Evolutionary conservation across 1,284 basidiomycete species (phyloP).

Genomic region (Ceratobasidium sp.): DNA sequence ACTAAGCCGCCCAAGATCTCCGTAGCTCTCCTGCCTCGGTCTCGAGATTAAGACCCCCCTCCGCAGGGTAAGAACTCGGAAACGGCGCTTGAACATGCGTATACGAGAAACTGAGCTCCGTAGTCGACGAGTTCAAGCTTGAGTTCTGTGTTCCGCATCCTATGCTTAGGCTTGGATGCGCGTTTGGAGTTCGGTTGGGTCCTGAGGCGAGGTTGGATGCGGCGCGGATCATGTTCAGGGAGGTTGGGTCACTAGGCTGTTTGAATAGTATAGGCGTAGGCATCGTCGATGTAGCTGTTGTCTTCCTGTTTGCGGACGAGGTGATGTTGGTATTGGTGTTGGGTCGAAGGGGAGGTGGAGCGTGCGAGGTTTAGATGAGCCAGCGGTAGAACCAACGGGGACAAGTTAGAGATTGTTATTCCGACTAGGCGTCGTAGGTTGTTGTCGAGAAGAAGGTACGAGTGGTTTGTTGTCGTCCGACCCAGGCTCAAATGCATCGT

Average conservation of each 20-base stretch:
- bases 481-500: slow-evolving; percentile 90
- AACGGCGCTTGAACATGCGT: slow-evolving; percentile 83
- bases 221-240: slow-evolving; percentile 17
- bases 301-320: background rate
- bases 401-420: slow-evolving; percentile 57
- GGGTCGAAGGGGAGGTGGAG: slow-evolving; percentile 32
- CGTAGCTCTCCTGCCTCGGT: slow-evolving; percentile 76
- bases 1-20: slow-evolving; percentile 46
- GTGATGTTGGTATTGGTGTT: background rate
- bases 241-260: slow-evolving; percentile 48
- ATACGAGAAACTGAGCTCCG: slow-evolving; percentile 81
- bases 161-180: background rate
- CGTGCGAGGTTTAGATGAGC: slow-evolving; percentile 31
- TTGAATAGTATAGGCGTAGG: slow-evolving; percentile 65
- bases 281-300: slow-evolving; percentile 65
- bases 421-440: slow-evolving; percentile 61
- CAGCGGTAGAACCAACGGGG: slow-evolving; percentile 55
- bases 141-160: slow-evolving; percentile 25
- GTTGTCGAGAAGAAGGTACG: slow-evolving; percentile 63
- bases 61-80: slow-evolving; percentile 78
- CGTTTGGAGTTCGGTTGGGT: background rate
- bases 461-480: slow-evolving; percentile 77
- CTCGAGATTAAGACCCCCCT: slow-evolving; percentile 13
- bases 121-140: slow-evolving; percentile 55
- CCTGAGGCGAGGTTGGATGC: slow-evolving; percentile 6